phyloP scores from a whole-genome alignment of 352 stramenopile genomes.

The Globisporangium parvum region DNA sequence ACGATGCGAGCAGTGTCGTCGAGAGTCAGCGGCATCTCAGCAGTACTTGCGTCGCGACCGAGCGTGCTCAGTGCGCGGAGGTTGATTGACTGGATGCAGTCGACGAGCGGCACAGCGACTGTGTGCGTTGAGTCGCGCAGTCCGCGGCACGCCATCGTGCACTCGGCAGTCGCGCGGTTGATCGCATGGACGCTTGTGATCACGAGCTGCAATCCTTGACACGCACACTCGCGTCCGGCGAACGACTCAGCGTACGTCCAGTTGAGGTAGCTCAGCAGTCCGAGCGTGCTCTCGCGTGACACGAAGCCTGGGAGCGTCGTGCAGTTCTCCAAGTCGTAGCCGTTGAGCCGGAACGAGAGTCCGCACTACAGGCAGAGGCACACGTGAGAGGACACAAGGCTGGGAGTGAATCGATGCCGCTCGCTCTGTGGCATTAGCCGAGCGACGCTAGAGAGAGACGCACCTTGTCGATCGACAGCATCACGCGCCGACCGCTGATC shows the following conservation, averaged over 20 bases:
- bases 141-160: background rate
- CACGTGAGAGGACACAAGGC: background rate
- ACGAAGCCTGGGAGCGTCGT: conserved; percentile 48
- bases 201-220: conserved; percentile 23
- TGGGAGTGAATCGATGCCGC: background rate
- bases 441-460: background rate
- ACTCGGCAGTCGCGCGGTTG: conserved; percentile 31
- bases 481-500: conserved; percentile 33
- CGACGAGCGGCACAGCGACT: conserved; percentile 19
- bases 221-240: conserved; percentile 29
- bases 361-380: conserved; percentile 32
- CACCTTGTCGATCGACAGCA: conserved; percentile 66
- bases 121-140: background rate
- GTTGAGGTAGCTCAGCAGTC: conserved; percentile 50
- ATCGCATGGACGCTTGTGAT: conserved; percentile 34
- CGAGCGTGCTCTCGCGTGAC: conserved; percentile 38
- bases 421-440: background rate
- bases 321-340: conserved; percentile 44
- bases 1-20: conserved; percentile 38
- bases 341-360: conserved; percentile 56
- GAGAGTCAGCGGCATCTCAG: conserved; percentile 27
- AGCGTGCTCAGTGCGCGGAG: conserved; percentile 27
- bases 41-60: conserved; percentile 13
- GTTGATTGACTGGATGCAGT: conserved; percentile 59
- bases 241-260: conserved; percentile 45